Evolutionary conservation across 2,329 filamentous ascomycete species (phyloP), one percentile per base, ranked within the genome.

Genomic region (Acrodontium crateriforme): DNA sequence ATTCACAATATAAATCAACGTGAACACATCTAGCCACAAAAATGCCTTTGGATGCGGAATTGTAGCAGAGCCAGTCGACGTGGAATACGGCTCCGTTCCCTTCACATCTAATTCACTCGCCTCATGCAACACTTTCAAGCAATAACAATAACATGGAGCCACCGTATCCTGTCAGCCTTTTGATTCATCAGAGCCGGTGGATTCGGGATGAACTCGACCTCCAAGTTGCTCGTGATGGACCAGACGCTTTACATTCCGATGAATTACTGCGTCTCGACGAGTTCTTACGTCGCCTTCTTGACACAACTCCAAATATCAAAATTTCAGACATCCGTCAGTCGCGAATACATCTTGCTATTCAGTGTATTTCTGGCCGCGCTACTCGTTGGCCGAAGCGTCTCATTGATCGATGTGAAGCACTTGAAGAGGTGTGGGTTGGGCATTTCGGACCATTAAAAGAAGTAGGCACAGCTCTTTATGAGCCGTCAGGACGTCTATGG

Each of bases 141-240:
- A n/a, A n/a, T n/a, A n/a, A n/a, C n/a, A n/a, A n/a, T n/a, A n/a
- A n/a, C n/a, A n/a, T n/a, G n/a, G n/a, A n/a, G n/a, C n/a, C n/a
- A n/a, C n/a, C n/a, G n/a, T n/a, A n/a, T n/a, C n/a, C n/a, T n/a
- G n/a, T n/a, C n/a, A n/a, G n/a, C n/a, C n/a, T n/a, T n/a, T n/a
- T n/a, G n/a, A n/a, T n/a, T n/a, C n/a, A n/a, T n/a, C n/a, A n/a
- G n/a, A n/a, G n/a, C 3, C 44, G 42, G 17, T 63, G 60, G 58
- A 62, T 65, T 27, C 58, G 62, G 18, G 59, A 65, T 39, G 52
- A 55, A 4, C 55, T 65, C 10, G 62, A 65, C 28, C 49, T 55
- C 3, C 41, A 54, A 22, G 51, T 64, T 25, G 59, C 62, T 5
- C 56, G 53, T 11, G 53, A 63, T 20, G 62, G 62, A 2, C 54